Conservation (phyloP, 495 filamentous ascomycete genomes). For the Podospora pseudocomata region DNA sequence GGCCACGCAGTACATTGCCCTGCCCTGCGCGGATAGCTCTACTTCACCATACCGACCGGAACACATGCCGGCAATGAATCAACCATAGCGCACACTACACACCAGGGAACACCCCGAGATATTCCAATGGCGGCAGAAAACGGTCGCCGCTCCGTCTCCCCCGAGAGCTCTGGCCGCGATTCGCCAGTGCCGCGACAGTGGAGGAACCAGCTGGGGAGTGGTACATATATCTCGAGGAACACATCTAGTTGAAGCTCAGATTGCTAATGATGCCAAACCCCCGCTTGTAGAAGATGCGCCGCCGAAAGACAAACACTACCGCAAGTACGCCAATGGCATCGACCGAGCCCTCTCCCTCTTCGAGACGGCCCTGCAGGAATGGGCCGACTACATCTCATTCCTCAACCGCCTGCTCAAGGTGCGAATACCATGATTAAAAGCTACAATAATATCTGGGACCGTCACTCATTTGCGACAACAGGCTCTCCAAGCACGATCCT, state of each 20-base stretch:
- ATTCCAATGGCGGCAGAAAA: constrained; percentile 67
- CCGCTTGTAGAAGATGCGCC: constrained; percentile 53
- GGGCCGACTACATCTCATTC: constrained; percentile 99
- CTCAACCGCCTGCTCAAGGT: constrained; percentile 89
- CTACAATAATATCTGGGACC: neutral
- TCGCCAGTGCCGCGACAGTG: constrained; percentile 62
- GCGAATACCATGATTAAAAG: neutral
- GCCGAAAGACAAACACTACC: constrained; percentile 85
- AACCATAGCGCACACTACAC: constrained; percentile 13
- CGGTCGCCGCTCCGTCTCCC: constrained; percentile 65
- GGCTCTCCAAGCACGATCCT: constrained; percentile 84
- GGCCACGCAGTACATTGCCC: neutral
- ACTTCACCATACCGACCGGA: neutral
- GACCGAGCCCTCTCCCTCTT: constrained; percentile 87
- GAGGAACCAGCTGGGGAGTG: constrained; percentile 50
- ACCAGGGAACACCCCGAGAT: constrained; percentile 21
- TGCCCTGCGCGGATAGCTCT: neutral
- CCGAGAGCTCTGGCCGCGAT: constrained; percentile 72
- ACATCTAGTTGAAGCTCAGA: neutral
- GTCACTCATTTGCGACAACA: constrained; percentile 32
- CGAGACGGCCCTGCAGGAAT: constrained; percentile 92
- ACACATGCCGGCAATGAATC: constrained; percentile 28
- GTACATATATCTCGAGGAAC: constrained; percentile 34
- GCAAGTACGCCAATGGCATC: constrained; percentile 83
- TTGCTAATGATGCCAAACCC: neutral